A percentile compares a stretch with the other conserved stretches of the same genome.
Conservation (phyloP, 305 asterid species). For the Andrographis paniculata region DNA sequence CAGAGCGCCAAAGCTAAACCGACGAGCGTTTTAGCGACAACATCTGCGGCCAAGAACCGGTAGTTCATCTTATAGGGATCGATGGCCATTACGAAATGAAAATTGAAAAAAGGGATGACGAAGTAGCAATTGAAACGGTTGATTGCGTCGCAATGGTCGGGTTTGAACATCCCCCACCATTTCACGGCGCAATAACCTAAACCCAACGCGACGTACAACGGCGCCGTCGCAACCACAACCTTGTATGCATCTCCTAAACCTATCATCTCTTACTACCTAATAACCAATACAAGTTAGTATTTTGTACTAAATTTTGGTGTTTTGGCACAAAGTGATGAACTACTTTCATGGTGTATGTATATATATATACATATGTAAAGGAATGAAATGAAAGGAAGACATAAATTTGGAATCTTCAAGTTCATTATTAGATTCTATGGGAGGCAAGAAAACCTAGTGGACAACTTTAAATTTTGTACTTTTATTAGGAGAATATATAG, state of each 20-base stretch:
- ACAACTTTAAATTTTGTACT: too few species aligned
- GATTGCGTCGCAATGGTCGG: constrained; percentile 56
- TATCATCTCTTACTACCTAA: too few species aligned
- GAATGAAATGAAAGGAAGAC: too few species aligned
- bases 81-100: constrained; percentile 38
- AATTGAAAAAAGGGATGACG: constrained; percentile 59
- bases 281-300: too few species aligned
- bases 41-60: constrained; percentile 42
- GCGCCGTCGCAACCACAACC: constrained; percentile 43
- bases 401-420: too few species aligned
- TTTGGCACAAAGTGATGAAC: too few species aligned
- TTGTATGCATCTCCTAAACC: constrained; percentile 42
- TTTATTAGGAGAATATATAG: too few species aligned
- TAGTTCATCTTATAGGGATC: constrained; percentile 57
- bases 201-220: constrained; percentile 48
- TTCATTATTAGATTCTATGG: too few species aligned
- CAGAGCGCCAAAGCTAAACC: constrained; percentile 28
- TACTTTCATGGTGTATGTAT: too few species aligned
- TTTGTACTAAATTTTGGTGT: too few species aligned
- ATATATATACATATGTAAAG: too few species aligned
- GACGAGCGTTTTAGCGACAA: constrained; percentile 30
- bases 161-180: constrained; percentile 51
- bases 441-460: too few species aligned
- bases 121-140: constrained; percentile 61
- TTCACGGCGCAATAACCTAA: constrained; percentile 56